A percentile compares a stretch with the other conserved stretches of the same genome.
Conservation (phyloP, 805 yeast species). For the Kodamaea leandrae region DNA sequence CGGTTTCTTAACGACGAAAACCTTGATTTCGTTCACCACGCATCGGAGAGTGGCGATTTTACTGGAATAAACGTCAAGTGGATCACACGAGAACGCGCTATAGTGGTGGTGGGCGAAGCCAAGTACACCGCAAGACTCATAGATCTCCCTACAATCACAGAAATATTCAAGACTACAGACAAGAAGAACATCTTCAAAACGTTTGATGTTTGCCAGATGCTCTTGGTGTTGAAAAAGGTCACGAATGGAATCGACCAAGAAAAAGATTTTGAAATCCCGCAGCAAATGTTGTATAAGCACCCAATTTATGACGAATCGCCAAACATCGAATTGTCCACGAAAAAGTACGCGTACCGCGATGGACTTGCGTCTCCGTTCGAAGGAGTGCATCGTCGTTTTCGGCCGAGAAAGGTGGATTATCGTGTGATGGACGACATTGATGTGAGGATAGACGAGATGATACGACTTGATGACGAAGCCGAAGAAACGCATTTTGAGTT, state of each 20-base stretch:
- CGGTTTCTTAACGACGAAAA: slow-evolving; percentile 71
- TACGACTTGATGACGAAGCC: slow-evolving; percentile 77
- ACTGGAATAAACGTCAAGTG: slow-evolving; percentile 73
- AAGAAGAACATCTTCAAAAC: slow-evolving; percentile 85
- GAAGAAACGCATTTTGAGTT: slow-evolving; percentile 77
- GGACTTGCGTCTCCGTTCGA: slow-evolving; percentile 83
- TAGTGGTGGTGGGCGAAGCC: slow-evolving; percentile 64
- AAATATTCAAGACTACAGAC: slow-evolving; percentile 85
- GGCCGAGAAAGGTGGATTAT: slow-evolving; percentile 67
- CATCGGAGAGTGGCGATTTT: slow-evolving; percentile 75
- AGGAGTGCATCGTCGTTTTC: slow-evolving; percentile 65
- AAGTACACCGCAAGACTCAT: slow-evolving; percentile 80
- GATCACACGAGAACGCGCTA: slow-evolving; percentile 78
- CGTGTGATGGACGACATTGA: slow-evolving; percentile 77
- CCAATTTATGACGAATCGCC: slow-evolving; percentile 38
- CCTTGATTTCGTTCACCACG: slow-evolving; percentile 68
- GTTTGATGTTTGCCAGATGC: slow-evolving; percentile 80
- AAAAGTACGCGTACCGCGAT: slow-evolving; percentile 55
- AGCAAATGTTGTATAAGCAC: slow-evolving; percentile 31
- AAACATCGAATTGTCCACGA: slow-evolving; percentile 42
- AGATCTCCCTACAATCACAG: slow-evolving; percentile 87
- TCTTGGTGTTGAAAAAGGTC: slow-evolving; percentile 59
- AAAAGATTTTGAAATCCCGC: slow-evolving; percentile 45
- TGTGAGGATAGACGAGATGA: slow-evolving; percentile 69
- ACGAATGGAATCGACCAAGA: slow-evolving; percentile 36